Evolutionary conservation across 768 basidiomycete species (phyloP).

Genomic region (Phaeotremella fagi): DNA sequence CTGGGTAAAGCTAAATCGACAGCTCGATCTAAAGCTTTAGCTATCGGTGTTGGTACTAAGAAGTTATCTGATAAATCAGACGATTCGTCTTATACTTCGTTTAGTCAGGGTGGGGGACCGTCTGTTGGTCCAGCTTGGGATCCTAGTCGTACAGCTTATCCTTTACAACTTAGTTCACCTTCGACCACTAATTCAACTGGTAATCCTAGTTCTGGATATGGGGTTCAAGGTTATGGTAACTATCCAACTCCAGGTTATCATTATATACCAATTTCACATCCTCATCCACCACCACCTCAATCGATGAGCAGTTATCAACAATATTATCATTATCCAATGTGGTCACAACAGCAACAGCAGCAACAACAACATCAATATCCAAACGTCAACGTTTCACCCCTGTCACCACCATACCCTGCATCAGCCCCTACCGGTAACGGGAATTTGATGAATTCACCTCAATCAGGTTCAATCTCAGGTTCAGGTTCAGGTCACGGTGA

Average conservation of each 20-base stretch:
- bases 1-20: constrained; percentile 37
- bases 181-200: constrained; percentile 4
- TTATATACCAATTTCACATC: constrained; percentile 29
- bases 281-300: constrained; percentile 6
- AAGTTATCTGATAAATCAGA: neutral
- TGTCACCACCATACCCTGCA: too few species aligned
- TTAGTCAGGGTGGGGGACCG: constrained; percentile 18
- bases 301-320: too few species aligned
- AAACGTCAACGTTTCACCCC: too few species aligned
- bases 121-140: constrained; percentile 37
- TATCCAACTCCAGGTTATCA: constrained; percentile 31
- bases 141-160: constrained; percentile 8
- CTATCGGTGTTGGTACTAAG: constrained; percentile 23
- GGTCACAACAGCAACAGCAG: neutral
- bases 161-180: constrained; percentile 1
- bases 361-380: neutral
- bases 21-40: constrained; percentile 33
- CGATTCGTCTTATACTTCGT: constrained; percentile 6
- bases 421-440: too few species aligned
- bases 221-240: neutral
- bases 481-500: too few species aligned
- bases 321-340: too few species aligned
- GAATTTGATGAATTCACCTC: too few species aligned
- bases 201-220: neutral
- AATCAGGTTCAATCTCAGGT: too few species aligned